Percentiles rank a stretch among this genome's conserved stretches.
Evolutionary conservation across 495 filamentous ascomycete species (phyloP).

Genomic region (Annulohypoxylon stygium): DNA sequence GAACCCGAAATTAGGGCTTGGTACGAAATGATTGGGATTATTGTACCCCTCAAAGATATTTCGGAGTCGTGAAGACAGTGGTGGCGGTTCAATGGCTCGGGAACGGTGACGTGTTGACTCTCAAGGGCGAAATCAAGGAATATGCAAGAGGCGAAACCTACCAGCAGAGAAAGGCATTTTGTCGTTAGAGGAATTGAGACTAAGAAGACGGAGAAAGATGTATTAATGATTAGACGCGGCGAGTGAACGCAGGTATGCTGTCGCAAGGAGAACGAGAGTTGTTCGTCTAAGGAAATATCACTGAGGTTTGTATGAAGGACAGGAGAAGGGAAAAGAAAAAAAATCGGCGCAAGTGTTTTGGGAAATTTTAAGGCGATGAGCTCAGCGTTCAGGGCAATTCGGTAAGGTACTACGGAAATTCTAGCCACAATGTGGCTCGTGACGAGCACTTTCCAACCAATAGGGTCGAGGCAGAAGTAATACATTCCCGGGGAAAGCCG

Average conservation of each 20-base stretch:
- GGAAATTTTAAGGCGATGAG: slow-evolving; percentile 52
- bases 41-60: slow-evolving; percentile 29
- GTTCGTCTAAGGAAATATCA: slow-evolving; percentile 62
- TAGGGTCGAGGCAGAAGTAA: slow-evolving; percentile 43
- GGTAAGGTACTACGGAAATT: slow-evolving; percentile 37
- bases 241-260: slow-evolving; percentile 40
- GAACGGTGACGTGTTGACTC: slow-evolving; percentile 28
- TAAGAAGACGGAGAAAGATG: slow-evolving; percentile 16
- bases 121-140: slow-evolving; percentile 29
- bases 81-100: slow-evolving; percentile 49
- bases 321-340: slow-evolving; percentile 47
- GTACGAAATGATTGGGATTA: slow-evolving; percentile 31
- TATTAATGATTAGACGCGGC: slow-evolving; percentile 38
- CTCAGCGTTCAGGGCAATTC: slow-evolving; percentile 43
- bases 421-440: slow-evolving; percentile 47
- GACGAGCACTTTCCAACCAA: slow-evolving; percentile 34
- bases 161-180: slow-evolving; percentile 61
- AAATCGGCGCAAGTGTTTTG: slow-evolving; percentile 57
- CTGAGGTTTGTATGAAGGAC: slow-evolving; percentile 34
- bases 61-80: slow-evolving; percentile 30
- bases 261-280: slow-evolving; percentile 56
- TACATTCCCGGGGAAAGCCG: slow-evolving; percentile 51
- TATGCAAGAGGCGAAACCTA: slow-evolving; percentile 51
- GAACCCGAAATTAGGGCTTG: neutral
- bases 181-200: slow-evolving; percentile 44